Evolutionary conservation across 352 stramenopile genomes (phyloP).

Genomic region (Globisporangium radiosum): DNA sequence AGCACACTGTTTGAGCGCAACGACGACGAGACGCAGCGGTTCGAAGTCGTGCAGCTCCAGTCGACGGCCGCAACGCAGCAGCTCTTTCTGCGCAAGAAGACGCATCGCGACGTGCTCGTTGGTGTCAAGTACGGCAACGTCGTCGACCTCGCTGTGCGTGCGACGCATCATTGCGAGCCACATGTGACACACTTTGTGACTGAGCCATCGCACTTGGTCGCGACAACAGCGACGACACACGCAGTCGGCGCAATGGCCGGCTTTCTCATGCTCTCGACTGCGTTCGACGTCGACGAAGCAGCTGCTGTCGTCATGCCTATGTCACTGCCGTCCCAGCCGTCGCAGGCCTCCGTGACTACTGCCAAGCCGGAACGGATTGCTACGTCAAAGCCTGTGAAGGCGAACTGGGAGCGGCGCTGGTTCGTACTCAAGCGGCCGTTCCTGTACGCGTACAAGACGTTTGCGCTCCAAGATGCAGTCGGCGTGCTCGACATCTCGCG

Average conservation of each 20-base stretch:
- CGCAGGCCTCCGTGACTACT: neutral
- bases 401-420: slow-evolving; percentile 63
- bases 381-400: slow-evolving; percentile 2
- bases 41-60: slow-evolving; percentile 39
- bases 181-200: slow-evolving; percentile 41
- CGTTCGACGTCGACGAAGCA: slow-evolving; percentile 39
- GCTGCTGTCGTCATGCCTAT: slow-evolving; percentile 16
- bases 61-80: slow-evolving; percentile 3
- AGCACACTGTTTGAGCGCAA: slow-evolving; percentile 26
- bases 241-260: slow-evolving; percentile 53
- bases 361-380: neutral
- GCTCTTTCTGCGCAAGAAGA: slow-evolving; percentile 44
- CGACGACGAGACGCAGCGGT: slow-evolving; percentile 27
- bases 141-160: slow-evolving; percentile 15
- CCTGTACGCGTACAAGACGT: slow-evolving; percentile 68
- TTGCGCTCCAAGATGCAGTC: slow-evolving; percentile 54
- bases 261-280: slow-evolving; percentile 66
- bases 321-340: slow-evolving; percentile 3
- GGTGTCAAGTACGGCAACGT: slow-evolving; percentile 29
- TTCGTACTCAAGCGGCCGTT: slow-evolving; percentile 79
- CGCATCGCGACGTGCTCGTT: slow-evolving; percentile 38
- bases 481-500: slow-evolving; percentile 68
- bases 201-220: slow-evolving; percentile 34
- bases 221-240: slow-evolving; percentile 8
- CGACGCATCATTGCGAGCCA: neutral